Evolutionary conservation across 2,329 filamentous ascomycete genomes (phyloP), one percentile per base, ranked within the genome.

Genomic region (Aureobasidium sp.): DNA sequence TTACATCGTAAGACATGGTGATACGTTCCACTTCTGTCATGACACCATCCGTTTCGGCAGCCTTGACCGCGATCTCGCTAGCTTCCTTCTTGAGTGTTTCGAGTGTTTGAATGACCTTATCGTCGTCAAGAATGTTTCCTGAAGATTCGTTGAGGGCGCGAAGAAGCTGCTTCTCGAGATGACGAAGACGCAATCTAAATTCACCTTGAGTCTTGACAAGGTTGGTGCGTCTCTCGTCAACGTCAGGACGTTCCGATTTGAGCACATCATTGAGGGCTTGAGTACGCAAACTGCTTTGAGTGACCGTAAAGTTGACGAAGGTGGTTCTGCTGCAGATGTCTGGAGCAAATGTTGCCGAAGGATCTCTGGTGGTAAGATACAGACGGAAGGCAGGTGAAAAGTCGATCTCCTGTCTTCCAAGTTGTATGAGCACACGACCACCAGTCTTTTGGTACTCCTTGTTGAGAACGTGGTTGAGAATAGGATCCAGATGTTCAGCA

Each of bases 391-490:
- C 86, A 1, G 94, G 93, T 56, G 94, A 99, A 77, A 99, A 99
- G 75, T 99, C 94, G 67, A 99, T 99, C 77, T 99, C 92, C 76
- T 99, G 95, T 76, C 94, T 97, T 70, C 94, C 94, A 44, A 99
- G 89, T 76, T 99, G 94, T 66, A 99, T 99, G 59, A 99, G 86
- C 50, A 97, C 93, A 83, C 94, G 93, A 26, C 94, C 94, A 68
- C 94, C 94, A 32, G 95, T 99, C 79, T 92, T 95, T 76, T 99
- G 95, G 75, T 99, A 99, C 73, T 99, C 94, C 75, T 99, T 99
- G 79, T 99, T 99, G 76, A 99, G 85, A 62, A 99, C 93, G 70
- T 99, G 94, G 72, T 97, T 99, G 69, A 99, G 86, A 64, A 99
- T 92, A 0, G 95, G 95, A 71, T 99, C 94, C 62, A 99, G 80